Evolutionary conservation across 2,329 filamentous ascomycete genomes (phyloP), one percentile per base, ranked within the genome.

Genomic region (Colletotrichum karsti): DNA sequence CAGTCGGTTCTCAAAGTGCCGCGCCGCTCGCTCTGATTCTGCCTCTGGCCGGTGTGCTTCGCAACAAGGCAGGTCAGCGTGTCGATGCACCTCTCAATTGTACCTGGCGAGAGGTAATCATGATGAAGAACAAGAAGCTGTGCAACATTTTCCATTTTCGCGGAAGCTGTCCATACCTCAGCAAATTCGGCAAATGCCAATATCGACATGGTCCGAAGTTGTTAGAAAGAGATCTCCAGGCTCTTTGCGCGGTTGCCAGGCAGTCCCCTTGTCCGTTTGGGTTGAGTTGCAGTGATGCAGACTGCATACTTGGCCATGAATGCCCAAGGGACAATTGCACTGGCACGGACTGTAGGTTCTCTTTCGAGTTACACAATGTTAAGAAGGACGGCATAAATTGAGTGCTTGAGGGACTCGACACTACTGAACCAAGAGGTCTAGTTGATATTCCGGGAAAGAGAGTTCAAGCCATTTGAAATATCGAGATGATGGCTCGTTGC

Each of bases 91-190:
- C 63, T 0, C 42, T 77, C 24, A 70, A 55, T 4, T 74, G 60
- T 26, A 72, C 69, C 3, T 53, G 62, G 5, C 67, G 61, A 4
- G 70, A 73, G 10, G 69, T 77, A 20, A 59, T 69, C 5, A 55
- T 33, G 4, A 57, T 80, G 37, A 79, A 76, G 54, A 41, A 54
- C 20, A 69, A 62, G 7, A 80, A 76, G 39, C 69, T 78, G 18
- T 80, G 79, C 71, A 80, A 80, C 56, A 70, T 56, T 9, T 78
- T 72, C 41, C 76, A 79, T 54, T 72, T 81, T 4, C 55, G 77
- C 13, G 75, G 74, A 2, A 64, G 58, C 2, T 75, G 74, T 20
- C 20, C 13, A 0, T 73, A 67, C 39, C 28, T 60, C 15, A 33
- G 54, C 1, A 39, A 8, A 28, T 57, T 28, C 15, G 60, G 64